Base-by-base conservation (phyloP, 2,329 filamentous ascomycete genomes). In the Fusarium mundagurra region DNA sequence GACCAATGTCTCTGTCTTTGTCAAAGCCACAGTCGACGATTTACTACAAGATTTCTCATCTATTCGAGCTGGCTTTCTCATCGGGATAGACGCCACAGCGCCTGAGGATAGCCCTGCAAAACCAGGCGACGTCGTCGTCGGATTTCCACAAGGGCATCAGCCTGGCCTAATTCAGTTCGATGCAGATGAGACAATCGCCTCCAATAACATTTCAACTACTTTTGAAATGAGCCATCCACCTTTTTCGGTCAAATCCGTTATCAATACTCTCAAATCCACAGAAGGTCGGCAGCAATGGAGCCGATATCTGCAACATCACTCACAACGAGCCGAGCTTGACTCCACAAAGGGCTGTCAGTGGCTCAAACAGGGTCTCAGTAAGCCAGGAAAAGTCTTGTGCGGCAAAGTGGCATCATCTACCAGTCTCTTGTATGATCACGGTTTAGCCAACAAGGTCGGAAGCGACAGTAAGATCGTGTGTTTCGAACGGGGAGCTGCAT, bases 191-290 rank as follows among this genome's bases (percentile, higher is more conserved):
- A 39, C 44, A 2, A 3, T 4, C 8, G 0, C 0, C 1, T 41
- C 41, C 0, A 12, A 27, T 1, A 34, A 10, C 1, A 39, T 72
- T 6, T 60, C 51, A 1, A 22, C 17, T 0, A 45, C 36, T 3
- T 14, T 22, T 1, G 44, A 69, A 4, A 41, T 60, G 16, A 16
- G 9, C 2, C 31, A 6, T 0, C 33, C 59, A 0, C n/a, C 69
- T 0, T 3, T 8, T 0, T 36, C 1, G 10, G 6, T 72, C 1
- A 3, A 3, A 0, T 31, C 17, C 0, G 38, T 12, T 3, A 6
- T 68, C 9, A 17, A 34, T 0, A 6, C 1, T 2, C 0, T 44
- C 1, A 17, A n/a, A 16, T 67, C 47, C 0, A 1, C 6, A 0
- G 2, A 5, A 0, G 57, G 57, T 8, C 63, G 36, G 1, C 11